Conservation (phyloP, 139 green algal genomes). For the Nannochloris sp. region DNA sequence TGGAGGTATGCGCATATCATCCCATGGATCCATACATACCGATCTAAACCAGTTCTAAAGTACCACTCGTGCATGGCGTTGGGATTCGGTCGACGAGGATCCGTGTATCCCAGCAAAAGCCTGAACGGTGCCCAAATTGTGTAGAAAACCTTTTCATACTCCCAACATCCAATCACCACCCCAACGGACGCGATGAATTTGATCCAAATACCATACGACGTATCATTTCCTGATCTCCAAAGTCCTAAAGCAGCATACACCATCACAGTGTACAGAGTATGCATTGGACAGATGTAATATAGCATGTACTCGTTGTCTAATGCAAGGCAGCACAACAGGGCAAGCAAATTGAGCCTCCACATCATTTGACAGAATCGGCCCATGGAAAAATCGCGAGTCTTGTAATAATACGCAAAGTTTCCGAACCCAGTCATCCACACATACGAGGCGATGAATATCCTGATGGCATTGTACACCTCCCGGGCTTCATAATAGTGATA, state of each 20-base stretch:
- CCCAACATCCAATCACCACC: slow-evolving; percentile 71
- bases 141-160: slow-evolving; percentile 84
- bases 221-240: slow-evolving; percentile 55
- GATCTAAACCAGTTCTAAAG: slow-evolving; percentile 86
- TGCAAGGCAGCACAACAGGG: slow-evolving; percentile 63
- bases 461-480: slow-evolving; percentile 96
- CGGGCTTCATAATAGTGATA: slow-evolving; percentile 93
- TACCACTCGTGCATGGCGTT: slow-evolving; percentile 82
- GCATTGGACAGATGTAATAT: slow-evolving; percentile 99
- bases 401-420: slow-evolving; percentile 96
- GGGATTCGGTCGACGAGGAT: slow-evolving; percentile 63
- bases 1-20: slow-evolving; percentile 88
- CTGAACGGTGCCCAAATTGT: slow-evolving; percentile 71
- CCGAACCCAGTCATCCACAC: slow-evolving; percentile 98
- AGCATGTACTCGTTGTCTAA: slow-evolving; percentile 93
- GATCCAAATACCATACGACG: slow-evolving; percentile 35
- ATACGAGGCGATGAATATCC: slow-evolving; percentile 92
- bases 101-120: slow-evolving; percentile 72
- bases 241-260: slow-evolving; percentile 75
- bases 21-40: slow-evolving; percentile 94
- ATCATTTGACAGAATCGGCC: slow-evolving; percentile 89
- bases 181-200: slow-evolving; percentile 50
- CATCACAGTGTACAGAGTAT: slow-evolving; percentile 93
- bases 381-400: slow-evolving; percentile 54
- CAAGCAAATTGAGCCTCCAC: slow-evolving; percentile 95